Percentiles rank a stretch among this genome's conserved stretches.
These are phyloP conservation scores for Colletotrichum gigasporum DNA, from an alignment of 2,329 filamentous ascomycete species.

Conservation along the genomic window DNA sequence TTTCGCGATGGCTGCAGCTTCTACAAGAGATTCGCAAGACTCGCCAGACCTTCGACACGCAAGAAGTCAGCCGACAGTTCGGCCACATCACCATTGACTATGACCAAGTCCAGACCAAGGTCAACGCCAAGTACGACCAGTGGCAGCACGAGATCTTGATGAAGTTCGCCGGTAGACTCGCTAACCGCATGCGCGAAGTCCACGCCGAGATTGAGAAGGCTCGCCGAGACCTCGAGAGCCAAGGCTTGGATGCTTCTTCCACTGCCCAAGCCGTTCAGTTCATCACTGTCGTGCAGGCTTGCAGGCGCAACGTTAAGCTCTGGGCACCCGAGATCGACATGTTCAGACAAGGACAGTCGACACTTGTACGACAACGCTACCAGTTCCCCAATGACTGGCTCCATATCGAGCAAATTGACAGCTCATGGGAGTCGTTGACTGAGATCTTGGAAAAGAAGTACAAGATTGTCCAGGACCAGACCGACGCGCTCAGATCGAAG, in stretches of 20 bases:
- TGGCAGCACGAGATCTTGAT: constrained; percentile 98
- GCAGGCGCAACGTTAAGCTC: constrained; percentile 89
- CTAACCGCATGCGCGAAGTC: constrained; percentile 90
- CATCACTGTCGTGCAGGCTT: constrained; percentile 97
- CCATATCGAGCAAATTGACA: constrained; percentile 94
- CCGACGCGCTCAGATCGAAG: constrained; percentile 92
- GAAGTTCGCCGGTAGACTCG: constrained; percentile 91
- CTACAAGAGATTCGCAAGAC: constrained; percentile 98
- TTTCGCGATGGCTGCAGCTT: constrained; percentile 92
- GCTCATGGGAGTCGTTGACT: constrained; percentile 93
- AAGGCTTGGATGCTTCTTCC: constrained; percentile 92
- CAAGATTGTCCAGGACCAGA: constrained; percentile 96
- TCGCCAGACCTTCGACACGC: constrained; percentile 95
- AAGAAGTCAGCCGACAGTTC: constrained; percentile 91
- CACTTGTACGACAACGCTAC: constrained; percentile 89
- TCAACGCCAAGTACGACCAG: constrained; percentile 99
- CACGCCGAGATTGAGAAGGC: constrained; percentile 92
- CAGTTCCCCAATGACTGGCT: constrained; percentile 96
- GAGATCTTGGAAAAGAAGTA: constrained; percentile 92
- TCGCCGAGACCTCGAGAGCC: constrained; percentile 87
- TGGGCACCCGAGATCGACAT: constrained; percentile 97
- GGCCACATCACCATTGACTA: constrained; percentile 97
- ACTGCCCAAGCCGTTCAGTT: constrained; percentile 98
- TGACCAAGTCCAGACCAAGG: constrained; percentile 97
- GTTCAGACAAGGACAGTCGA: constrained; percentile 95